Base-by-base conservation (phyloP, 2,329 filamentous ascomycete genomes). In the Conoideocrella luteorostrata region DNA sequence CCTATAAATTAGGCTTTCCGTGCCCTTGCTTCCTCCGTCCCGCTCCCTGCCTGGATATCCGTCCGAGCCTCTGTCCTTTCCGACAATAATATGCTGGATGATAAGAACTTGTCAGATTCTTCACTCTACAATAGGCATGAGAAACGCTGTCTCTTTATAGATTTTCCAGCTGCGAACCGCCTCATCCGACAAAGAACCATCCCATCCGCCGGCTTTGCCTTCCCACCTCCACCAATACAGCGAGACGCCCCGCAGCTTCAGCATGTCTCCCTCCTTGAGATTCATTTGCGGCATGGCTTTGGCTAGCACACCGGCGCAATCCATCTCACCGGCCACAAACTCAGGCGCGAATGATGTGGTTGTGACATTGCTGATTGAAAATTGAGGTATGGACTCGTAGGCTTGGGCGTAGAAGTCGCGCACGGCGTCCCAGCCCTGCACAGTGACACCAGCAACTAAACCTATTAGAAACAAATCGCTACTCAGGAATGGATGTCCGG, bases 141-240 rank as follows among this genome's bases (percentile, higher is more conserved):
- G n/a, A n/a, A n/a, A n/a, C n/a, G n/a, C n/a, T n/a, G n/a, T 37
- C 34, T 37, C 34, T 37, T 18, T 37, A 37, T 37, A 37, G 21
- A 37, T 37, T 18, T 37, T 37, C 34, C 34, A 37, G 7, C 34
- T 18, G 21, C 34, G 17, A 7, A 37, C 34, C 17, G 34, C 34
- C 15, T 37, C 34, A 37, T 37, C 34, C n/a, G 17, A n/a, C 34
- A 37, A 37, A 18, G 34, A n/a, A 18, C 34, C 34, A n/a, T 6
- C 21, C 34, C 34, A 37, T 18, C 13, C 34, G 34, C 34, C 34
- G n/a, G n/a, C n/a, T 37, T 37, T 37, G 34, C 34, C 34, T 20
- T 37, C 34, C 34, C 34, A 37, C 21, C 34, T n/a, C 34, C 34
- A 37, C 34, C 34, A 37, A 37, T 18, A 37, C 34, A 37, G 17